Evolutionary conservation across 768 basidiomycete genomes (phyloP), one percentile per base, ranked within the genome.

Genomic region (Rhodotorula sphaerocarpa): DNA sequence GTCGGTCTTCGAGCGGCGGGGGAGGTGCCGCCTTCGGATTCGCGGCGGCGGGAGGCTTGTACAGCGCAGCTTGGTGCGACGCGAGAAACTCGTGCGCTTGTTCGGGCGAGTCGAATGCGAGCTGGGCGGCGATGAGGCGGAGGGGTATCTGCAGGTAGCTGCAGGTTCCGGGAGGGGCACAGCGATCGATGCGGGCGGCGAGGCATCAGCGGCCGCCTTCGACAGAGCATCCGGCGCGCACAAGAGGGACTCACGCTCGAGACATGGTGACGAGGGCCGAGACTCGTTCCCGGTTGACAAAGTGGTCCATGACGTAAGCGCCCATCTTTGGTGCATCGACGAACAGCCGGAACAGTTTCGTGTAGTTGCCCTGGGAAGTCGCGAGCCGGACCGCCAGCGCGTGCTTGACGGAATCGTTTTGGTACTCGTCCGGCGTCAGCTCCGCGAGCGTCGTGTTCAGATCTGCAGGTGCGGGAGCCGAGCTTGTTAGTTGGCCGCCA

Each of bases 281-380:
- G 59, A 86, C 81, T 62, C 95, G 79, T 78, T 97, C 95, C 71
- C 95, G 82, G 72, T 85, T 83, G 72, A 96, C 86, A 75, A 97
- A 96, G 75, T 96, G 91, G 76, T 97, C 95, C 89, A 99, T 95
- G 73, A 99, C 90, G 76, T 97, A 97, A 57, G 83, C 91, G 43
- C 90, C 90, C 95, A 97, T 97, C 73, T 93, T 91, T 31, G 91
- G 90, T 47, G 90, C 89, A 57, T 79, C 79, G 44, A 52, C 43
- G 76, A 88, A 97, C 60, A 90, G 77, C 57, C 83, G 82, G 78
- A 97, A 97, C 70, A 99, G 81, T 45, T 84, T 81, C 76, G 90
- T 88, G 76, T 97, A 99, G 75, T 97, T 99, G 73, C 87, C 88
- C 77, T 88, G 88, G 50, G 91, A 83, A 62, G 91, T 76, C 25